Percentiles rank a stretch among this genome's conserved stretches.
phyloP scores from a whole-genome alignment of 1,284 basidiomycete species.

The Puccinia sorghi region DNA sequence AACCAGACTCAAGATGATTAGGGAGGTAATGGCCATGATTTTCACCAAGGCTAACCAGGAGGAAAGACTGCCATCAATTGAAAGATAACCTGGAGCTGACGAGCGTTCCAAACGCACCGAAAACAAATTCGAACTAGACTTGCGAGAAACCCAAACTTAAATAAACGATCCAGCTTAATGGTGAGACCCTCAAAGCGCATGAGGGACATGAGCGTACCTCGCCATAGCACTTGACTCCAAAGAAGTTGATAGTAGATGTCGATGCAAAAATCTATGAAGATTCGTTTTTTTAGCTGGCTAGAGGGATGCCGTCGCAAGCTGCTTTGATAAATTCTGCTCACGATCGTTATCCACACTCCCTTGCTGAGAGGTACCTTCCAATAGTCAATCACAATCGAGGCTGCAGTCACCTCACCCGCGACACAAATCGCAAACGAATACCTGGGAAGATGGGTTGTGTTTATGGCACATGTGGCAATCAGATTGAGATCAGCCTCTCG shows the following conservation, averaged over 20 bases:
- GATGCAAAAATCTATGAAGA: conserved; percentile 28
- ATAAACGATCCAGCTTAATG: conserved; percentile 54
- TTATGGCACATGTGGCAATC: background rate
- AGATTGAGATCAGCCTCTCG: background rate
- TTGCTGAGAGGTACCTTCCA: conserved; percentile 52
- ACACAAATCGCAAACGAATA: conserved; percentile 63
- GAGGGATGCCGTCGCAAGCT: conserved; percentile 1
- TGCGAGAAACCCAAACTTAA: conserved; percentile 42
- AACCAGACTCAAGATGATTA: conserved; percentile 67
- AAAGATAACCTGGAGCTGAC: background rate
- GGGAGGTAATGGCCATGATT: conserved; percentile 25
- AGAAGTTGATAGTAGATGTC: conserved; percentile 50
- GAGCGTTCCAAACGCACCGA: conserved; percentile 53
- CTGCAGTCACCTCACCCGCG: conserved; percentile 49
- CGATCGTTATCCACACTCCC: conserved; percentile 52
- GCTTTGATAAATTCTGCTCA: conserved; percentile 12
- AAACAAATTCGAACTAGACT: conserved; percentile 21
- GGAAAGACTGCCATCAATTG: background rate
- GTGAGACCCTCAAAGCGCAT: background rate
- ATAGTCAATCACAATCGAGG: conserved; percentile 42
- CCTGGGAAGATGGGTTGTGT: conserved; percentile 12
- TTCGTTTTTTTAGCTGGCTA: background rate
- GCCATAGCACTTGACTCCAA: conserved; percentile 69
- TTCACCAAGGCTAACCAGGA: conserved; percentile 34
- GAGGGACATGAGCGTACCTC: conserved; percentile 59